Evolutionary conservation across 2,329 filamentous ascomycete species (phyloP), one percentile per base, ranked within the genome.

Genomic region (Fusarium sp.): DNA sequence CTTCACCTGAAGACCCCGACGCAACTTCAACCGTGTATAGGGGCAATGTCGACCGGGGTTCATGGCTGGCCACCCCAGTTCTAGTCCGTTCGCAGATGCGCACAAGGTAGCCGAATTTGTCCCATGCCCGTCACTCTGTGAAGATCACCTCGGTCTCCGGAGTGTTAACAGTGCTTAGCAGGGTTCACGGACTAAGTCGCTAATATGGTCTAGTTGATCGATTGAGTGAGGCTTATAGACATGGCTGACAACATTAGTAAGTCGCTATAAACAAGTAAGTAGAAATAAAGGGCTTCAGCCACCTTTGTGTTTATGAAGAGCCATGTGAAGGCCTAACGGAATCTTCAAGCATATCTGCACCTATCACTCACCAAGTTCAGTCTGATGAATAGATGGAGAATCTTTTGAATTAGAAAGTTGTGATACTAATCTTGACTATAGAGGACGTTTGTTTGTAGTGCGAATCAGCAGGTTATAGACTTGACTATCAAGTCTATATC

Each of bases 321-420:
- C 4, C 19, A 4, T 19, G 19, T 19, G 19, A 19, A 19, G 19
- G 19, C 19, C 19, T 19, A 19, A 19, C 25, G 31, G 32, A 39
- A 31, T 32, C n/a, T 17, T 41, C 43, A 47, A 37, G 31, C 19
- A 36, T 23, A 3, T 19, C 19, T 19, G 15, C 9, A 11, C 14
- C 19, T 15, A 6, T n/a, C 9, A 4, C 23, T 25, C 23, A 25
- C 8, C 23, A 25, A 25, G 23, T 25, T 25, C 23, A 25, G 23
- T 7, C 23, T 25, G 23, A 8, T 25, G 8, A 5, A 25, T 25
- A 25, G 21, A 50, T n/a, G 9, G 1, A 87, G 88, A 33, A 87
- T 90, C 23, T 25, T 25, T 2, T 25, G 8, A 7, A 25, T 25
- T 7, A 7, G 6, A 8, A 25, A 25, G 23, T 25, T 25, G 23